Conservation (phyloP, 768 basidiomycete genomes). For the Kwoniella mangroviensis region DNA sequence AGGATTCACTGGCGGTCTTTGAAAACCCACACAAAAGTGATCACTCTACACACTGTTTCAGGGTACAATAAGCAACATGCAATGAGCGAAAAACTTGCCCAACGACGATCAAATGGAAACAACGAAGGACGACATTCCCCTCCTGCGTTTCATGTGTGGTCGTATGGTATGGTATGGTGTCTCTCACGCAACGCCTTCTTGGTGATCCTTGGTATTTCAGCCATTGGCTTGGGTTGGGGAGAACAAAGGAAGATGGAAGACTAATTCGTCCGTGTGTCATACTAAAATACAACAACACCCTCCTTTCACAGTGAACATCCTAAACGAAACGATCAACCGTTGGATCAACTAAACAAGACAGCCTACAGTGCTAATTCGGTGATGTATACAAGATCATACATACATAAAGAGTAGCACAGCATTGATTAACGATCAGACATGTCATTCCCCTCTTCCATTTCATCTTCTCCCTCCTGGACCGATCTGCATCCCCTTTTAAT, state of each 20-base stretch:
- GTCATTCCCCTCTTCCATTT: background rate
- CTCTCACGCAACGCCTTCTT: background rate
- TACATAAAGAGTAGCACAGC: background rate
- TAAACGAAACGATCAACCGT: no score
- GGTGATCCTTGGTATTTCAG: background rate
- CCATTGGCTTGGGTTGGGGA: background rate
- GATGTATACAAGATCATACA: background rate
- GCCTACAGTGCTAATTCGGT: background rate
- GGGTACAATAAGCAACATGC: background rate
- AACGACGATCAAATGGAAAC: slow-evolving; percentile 4
- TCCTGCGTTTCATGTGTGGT: background rate
- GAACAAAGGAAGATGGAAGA: slow-evolving; percentile 1
- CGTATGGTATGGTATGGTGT: background rate
- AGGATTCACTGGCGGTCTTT: background rate
- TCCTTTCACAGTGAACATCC: background rate
- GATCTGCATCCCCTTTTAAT: background rate
- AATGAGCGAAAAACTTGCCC: background rate
- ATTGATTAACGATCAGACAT: background rate
- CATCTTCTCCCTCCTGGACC: background rate
- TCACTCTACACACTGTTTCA: background rate
- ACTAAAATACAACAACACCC: background rate
- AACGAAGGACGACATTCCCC: background rate
- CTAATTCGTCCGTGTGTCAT: background rate
- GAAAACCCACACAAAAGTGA: background rate
- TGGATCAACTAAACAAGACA: background rate